Evolutionary conservation across 2,329 filamentous ascomycete genomes (phyloP).

Genomic region (Aspergillus versicolor): DNA sequence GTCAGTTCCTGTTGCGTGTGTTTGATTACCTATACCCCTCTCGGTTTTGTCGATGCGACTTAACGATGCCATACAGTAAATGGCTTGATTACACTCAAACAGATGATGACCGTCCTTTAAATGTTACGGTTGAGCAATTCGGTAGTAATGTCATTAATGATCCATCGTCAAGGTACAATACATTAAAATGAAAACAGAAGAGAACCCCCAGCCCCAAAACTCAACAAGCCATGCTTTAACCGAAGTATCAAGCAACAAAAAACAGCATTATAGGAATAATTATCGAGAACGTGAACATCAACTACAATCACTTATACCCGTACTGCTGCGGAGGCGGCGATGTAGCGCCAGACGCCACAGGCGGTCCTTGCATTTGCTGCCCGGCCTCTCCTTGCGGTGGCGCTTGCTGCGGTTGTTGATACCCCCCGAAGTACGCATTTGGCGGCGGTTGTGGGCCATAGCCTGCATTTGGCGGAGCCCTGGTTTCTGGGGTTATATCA

Average conservation of each 20-base stretch:
- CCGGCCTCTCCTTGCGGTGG: conserved; percentile 6
- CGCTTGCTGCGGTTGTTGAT: conserved; percentile 11
- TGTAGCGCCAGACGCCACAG: conserved; percentile 15
- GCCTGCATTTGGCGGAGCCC: conserved; percentile 30
- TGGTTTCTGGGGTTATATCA: conserved; percentile 38
- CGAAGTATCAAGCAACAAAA: neutral
- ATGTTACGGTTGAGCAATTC: neutral
- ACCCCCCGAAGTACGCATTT: conserved; percentile 18
- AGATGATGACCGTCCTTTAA: neutral
- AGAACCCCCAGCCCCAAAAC: neutral
- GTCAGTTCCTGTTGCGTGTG: neutral
- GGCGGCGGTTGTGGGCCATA: conserved; percentile 28
- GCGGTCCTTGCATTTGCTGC: conserved; percentile 18
- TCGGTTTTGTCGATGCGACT: neutral
- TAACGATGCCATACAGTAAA: neutral
- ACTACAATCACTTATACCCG: conserved; percentile 22
- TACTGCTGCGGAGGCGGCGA: conserved; percentile 15
- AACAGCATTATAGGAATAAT: neutral
- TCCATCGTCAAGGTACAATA: neutral
- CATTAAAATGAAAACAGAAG: neutral
- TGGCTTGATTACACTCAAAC: neutral
- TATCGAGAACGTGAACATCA: neutral
- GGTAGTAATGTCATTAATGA: neutral
- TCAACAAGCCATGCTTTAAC: neutral
- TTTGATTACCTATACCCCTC: neutral